Evolutionary conservation across 805 yeast genomes (phyloP), one percentile per base, ranked within the genome.

Genomic region (Tetrapisispora namnaoensis): DNA sequence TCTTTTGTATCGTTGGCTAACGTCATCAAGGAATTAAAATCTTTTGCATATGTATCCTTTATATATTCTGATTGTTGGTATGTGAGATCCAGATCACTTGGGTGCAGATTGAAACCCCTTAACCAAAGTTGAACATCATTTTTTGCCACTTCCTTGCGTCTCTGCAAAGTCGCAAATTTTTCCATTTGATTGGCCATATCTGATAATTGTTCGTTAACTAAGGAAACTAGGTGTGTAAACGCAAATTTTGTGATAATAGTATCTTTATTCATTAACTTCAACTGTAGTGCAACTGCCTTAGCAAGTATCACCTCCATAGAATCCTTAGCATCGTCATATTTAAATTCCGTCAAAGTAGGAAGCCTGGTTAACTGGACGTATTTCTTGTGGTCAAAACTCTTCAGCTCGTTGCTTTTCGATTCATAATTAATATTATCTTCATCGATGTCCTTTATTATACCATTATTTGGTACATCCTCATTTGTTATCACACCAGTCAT

Each of bases 141-240:
- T 18, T 73, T 66, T 0, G 83, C 69, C 1, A 83, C 79, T n/a
- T 61, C 60, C 18, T 70, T 67, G 45, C 89, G 72, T 55, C 91
- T 69, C 61, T 83, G 90, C 1, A 76, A 63, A 49, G 79, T 80
- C 2, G 81, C 72, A 34, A 77, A 62, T 51, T 73, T 73, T 43
- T 76, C 78, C 24, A 83, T 55, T 28, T 71, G 64, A 2, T 58
- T 53, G 9, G 73, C 57, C 48, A 81, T 48, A 16, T 68, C 66
- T 41, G 68, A 59, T 45, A 76, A 55, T 48, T 70, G 72, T 11
- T 60, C 55, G 17, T 59, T 58, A 0, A 72, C 65, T 37, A 73
- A 55, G 4, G 62, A 55, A 7, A 71, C 55, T 37, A 77, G 50
- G 34, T 70, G 67, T 13, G 68, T 66, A 42, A 77, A 54, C 4